Percentiles rank a stretch among this genome's conserved stretches.
phyloP scores from a whole-genome alignment of 1,139 yeast species.

The Debaryomyces udenii region DNA sequence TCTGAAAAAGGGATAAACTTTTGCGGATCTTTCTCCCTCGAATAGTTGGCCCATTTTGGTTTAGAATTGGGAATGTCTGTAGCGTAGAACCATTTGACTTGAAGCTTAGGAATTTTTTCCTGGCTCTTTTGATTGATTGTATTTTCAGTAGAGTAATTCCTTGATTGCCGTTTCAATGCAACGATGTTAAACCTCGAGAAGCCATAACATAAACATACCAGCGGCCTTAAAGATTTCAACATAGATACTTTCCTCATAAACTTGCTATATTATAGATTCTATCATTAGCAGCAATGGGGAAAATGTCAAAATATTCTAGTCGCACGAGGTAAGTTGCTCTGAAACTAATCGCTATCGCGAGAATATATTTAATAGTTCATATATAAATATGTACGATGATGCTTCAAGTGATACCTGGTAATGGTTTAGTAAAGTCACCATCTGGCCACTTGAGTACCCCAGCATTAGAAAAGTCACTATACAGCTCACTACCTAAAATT shows the following conservation, averaged over 20 bases:
- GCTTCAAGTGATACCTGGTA: conserved; percentile 44
- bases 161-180: neutral
- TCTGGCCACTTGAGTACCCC: conserved; percentile 60
- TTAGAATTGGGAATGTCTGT: conserved; percentile 73
- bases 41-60: conserved; percentile 61
- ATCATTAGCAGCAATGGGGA: no score
- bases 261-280: no score
- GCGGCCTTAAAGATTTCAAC: neutral
- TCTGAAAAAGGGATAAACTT: conserved; percentile 73
- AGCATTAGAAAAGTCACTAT: conserved; percentile 62
- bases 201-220: neutral
- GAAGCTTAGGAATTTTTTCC: conserved; percentile 17
- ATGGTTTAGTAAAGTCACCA: conserved; percentile 51
- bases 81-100: conserved; percentile 74
- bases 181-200: neutral
- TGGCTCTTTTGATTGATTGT: neutral
- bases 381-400: no score
- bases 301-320: no score
- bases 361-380: no score
- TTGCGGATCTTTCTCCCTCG: conserved; percentile 50
- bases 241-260: neutral
- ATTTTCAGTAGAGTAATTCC: conserved; percentile 1
- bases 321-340: no score
- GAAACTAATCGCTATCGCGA: no score
- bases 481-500: conserved; percentile 38